phyloP scores from a whole-genome alignment of 306 rosid genomes.

The Rosa lucieae region DNA sequence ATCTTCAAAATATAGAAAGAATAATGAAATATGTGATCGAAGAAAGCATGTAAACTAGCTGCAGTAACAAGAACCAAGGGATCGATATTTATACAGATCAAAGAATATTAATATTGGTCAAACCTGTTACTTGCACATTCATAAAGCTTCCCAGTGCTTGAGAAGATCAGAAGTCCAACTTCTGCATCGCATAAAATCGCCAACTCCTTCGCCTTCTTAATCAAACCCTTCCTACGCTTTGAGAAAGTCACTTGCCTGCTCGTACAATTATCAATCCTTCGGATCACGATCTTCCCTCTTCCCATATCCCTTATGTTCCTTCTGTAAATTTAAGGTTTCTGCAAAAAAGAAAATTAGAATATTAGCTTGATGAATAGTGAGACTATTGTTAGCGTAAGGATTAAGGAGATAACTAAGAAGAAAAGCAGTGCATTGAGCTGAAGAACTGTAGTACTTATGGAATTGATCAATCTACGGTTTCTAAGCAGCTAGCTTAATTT shows the following conservation, averaged over 20 bases:
- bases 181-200: constrained; percentile 86
- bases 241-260: constrained; percentile 94
- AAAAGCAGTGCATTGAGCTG: not conserved
- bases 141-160: constrained; percentile 73
- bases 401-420: constrained; percentile 11
- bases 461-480: not conserved
- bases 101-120: not conserved
- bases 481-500: not conserved
- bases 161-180: constrained; percentile 74
- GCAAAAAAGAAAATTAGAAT: not conserved
- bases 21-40: not conserved
- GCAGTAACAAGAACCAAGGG: not conserved
- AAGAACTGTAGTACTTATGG: not conserved
- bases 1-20: not conserved
- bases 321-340: constrained; percentile 46
- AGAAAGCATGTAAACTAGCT: not conserved
- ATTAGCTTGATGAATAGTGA: not conserved
- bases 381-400: constrained; percentile 14
- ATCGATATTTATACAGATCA: not conserved
- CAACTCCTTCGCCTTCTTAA: constrained; percentile 82
- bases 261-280: constrained; percentile 70
- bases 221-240: constrained; percentile 85
- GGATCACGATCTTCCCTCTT: constrained; percentile 87
- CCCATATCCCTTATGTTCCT: constrained; percentile 45
- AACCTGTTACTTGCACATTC: constrained; percentile 83